phyloP scores from a whole-genome alignment of 305 asterid species.

The Fraxinus sp. region DNA sequence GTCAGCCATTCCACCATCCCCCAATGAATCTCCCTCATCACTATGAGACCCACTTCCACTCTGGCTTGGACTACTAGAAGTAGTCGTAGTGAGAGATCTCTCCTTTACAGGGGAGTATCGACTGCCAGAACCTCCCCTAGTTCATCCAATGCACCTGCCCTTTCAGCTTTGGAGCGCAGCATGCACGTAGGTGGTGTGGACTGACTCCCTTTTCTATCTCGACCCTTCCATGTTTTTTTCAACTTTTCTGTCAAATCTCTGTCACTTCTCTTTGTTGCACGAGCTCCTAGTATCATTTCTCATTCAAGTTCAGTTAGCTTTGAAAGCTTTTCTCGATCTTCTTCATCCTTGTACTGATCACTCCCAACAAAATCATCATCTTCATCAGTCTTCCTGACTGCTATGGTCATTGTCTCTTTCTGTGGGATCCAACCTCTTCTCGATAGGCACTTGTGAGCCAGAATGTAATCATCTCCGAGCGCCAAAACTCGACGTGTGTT shows the following conservation, averaged over 20 bases:
- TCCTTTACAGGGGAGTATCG: conserved; percentile 77
- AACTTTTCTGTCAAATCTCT: conserved; percentile 68
- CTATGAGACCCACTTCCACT: conserved; percentile 73
- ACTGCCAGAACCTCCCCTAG: conserved; percentile 63
- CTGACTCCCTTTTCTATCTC: conserved; percentile 60
- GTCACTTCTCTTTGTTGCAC: conserved; percentile 83
- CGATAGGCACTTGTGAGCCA: conserved; percentile 79
- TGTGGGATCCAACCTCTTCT: conserved; percentile 73
- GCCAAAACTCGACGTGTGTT: neutral
- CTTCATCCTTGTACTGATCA: conserved; percentile 83
- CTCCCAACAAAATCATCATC: conserved; percentile 81
- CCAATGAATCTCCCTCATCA: conserved; percentile 71
- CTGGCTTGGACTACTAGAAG: conserved; percentile 66
- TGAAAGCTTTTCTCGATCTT: conserved; percentile 79
- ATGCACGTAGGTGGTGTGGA: conserved; percentile 63
- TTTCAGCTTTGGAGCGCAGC: conserved; percentile 77
- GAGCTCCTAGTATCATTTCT: conserved; percentile 77
- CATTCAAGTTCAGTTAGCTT: conserved; percentile 82
- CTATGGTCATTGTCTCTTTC: conserved; percentile 74
- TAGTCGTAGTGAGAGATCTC: conserved; percentile 55
- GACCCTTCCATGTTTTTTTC: conserved; percentile 46
- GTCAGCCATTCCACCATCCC: conserved; percentile 79
- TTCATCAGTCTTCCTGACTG: conserved; percentile 56
- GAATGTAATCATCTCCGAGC: conserved; percentile 20
- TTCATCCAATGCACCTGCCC: conserved; percentile 87